Evolutionary conservation across 495 filamentous ascomycete genomes (phyloP).

Genomic region (Aspergillus egyptiacus): DNA sequence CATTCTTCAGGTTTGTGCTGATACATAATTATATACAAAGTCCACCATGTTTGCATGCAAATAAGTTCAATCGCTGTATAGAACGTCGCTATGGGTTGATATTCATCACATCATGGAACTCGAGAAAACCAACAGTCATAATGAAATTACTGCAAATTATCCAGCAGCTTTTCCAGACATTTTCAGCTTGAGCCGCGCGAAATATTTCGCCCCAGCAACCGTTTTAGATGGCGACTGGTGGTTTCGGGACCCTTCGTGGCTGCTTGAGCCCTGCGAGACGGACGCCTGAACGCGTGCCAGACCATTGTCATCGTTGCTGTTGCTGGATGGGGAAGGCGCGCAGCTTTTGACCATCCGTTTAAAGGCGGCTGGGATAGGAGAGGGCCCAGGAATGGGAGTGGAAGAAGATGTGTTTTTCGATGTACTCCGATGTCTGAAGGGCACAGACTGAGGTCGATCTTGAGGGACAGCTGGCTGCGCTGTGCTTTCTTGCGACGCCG

Average conservation of each 20-base stretch:
- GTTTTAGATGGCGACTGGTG: background rate
- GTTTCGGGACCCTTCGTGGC: background rate
- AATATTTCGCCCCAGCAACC: background rate
- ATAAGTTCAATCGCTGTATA: no score
- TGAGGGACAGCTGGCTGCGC: background rate
- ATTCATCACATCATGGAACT: no score
- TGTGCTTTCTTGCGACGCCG: slow-evolving; percentile 8
- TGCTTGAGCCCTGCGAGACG: background rate
- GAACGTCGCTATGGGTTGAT: no score
- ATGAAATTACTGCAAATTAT: background rate
- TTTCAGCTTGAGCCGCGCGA: background rate
- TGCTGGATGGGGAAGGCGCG: background rate
- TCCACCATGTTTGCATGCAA: no score
- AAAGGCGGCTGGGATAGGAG: slow-evolving; percentile 9
- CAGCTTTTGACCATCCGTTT: slow-evolving; percentile 9
- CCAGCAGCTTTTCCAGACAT: background rate
- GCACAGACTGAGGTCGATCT: background rate
- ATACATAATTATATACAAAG: no score
- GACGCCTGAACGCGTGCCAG: background rate
- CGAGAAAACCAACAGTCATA: no score
- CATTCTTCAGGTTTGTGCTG: no score
- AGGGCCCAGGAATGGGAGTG: background rate
- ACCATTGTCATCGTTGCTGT: background rate
- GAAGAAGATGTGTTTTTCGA: background rate
- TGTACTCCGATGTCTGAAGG: background rate